Evolutionary conservation across 805 yeast genomes (phyloP), one percentile per base, ranked within the genome.

Genomic region (Kodamaea restingae): DNA sequence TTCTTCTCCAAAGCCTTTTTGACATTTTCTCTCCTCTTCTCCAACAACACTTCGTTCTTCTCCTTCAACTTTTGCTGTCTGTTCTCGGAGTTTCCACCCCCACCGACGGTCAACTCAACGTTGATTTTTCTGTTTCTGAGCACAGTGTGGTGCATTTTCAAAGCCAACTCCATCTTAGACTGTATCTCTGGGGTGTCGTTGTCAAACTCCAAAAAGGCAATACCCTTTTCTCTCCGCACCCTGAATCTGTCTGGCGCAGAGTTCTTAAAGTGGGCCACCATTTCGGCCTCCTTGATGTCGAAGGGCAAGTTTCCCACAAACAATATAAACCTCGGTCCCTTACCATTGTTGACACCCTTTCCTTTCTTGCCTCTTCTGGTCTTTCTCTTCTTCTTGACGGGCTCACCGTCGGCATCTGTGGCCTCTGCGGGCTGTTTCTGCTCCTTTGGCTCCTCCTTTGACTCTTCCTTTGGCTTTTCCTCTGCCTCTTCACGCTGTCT

Each of bases 101-200:
- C 98, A 41, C 98, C 98, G 36, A 88, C 98, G 2, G 98, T 93
- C 51, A 93, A 72, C 60, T 93, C 98, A 25, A 93, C 97, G 55
- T 93, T 93, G 54, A 93, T 90, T 58, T 81, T 87, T 49, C 96
- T 73, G 32, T 75, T 72, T 41, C 77, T 73, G 47, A 91, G 57
- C 7, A 67, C 52, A 3, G 91, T 72, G 61, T 87, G 95, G 60
- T 93, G 96, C 70, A 85, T 75, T 46, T 83, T 70, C 50, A 93
- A 70, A 0, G 97, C 97, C 33, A 77, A 71, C 52, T 88, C 96
- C 81, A 93, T 81, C 44, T 82, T 76, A 44, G 79, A 75, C 50
- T 84, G 84, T 29, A 90, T 86, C 44, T 82, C 85, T 14, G 63
- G 67, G 29, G 70, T 63, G 36, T 70, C 76, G 40, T 63, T 67